These are phyloP conservation scores for Leccinum uliginosum DNA, from an alignment of 768 basidiomycete genomes.

Conservation along the genomic window DNA sequence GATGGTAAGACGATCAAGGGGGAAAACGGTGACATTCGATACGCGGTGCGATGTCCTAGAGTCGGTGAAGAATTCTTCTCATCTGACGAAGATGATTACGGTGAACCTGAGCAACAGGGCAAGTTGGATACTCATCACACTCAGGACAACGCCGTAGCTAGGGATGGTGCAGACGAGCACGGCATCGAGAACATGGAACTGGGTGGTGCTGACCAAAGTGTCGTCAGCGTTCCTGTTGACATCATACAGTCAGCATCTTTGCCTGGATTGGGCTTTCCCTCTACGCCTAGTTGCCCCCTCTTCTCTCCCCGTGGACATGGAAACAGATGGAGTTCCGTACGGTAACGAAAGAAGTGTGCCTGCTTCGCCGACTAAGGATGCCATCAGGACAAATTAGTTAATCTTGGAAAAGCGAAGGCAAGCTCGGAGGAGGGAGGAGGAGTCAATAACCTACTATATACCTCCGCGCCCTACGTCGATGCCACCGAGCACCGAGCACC, in stretches of 20 bases:
- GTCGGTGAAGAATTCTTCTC: constrained; percentile 56
- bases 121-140: constrained; percentile 10
- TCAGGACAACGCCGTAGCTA: neutral
- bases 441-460: constrained; percentile 35
- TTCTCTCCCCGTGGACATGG: constrained; percentile 46
- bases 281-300: constrained; percentile 36
- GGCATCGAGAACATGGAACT: constrained; percentile 42
- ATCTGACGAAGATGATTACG: constrained; percentile 31
- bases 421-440: constrained; percentile 51
- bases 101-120: constrained; percentile 13
- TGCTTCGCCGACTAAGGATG: constrained; percentile 57
- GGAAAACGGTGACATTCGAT: constrained; percentile 79
- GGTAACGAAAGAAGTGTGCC: constrained; percentile 40
- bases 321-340: constrained; percentile 61
- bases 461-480: constrained; percentile 26
- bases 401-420: constrained; percentile 69
- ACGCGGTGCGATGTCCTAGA: constrained; percentile 80
- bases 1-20: constrained; percentile 43
- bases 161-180: constrained; percentile 10
- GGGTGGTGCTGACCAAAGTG: constrained; percentile 48
- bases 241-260: constrained; percentile 48
- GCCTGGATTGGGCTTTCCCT: constrained; percentile 24
- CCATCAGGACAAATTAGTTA: constrained; percentile 57
- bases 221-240: constrained; percentile 68
- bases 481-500: too few species aligned